These are phyloP conservation scores for Guyanaporus albipodus DNA, from an alignment of 768 basidiomycete species.

Conservation along the genomic window DNA sequence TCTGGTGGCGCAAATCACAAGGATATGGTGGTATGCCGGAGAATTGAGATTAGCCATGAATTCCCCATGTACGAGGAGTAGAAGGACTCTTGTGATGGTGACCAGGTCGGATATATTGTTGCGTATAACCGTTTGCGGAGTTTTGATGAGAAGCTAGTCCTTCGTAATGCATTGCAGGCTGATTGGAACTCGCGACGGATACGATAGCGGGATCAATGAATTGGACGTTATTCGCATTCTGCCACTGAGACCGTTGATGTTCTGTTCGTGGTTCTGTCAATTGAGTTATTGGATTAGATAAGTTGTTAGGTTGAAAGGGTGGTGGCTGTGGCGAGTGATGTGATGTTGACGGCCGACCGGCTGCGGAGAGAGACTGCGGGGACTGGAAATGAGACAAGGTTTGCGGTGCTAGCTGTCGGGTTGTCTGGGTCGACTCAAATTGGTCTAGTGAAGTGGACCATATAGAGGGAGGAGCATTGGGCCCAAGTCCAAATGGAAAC, in stretches of 20 bases:
- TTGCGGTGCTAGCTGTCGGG: too few species aligned
- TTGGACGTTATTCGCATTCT: conserved; percentile 1
- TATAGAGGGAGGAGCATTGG: conserved; percentile 52
- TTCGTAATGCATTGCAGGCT: conserved; percentile 3
- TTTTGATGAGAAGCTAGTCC: conserved; percentile 11
- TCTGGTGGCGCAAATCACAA: neutral
- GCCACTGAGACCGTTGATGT: conserved; percentile 15
- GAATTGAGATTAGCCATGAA: conserved; percentile 18
- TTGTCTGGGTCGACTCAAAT: too few species aligned
- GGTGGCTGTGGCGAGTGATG: conserved; percentile 16
- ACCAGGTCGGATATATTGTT: conserved; percentile 16
- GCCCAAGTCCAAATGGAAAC: conserved; percentile 52
- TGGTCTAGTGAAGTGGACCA: conserved; percentile 63
- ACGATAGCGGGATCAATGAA: conserved; percentile 25
- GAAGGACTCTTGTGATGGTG: conserved; percentile 21
- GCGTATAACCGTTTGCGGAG: conserved; percentile 10
- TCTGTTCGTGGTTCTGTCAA: conserved; percentile 10
- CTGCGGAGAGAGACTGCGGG: conserved; percentile 7
- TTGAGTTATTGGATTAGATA: conserved; percentile 7
- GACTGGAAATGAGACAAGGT: conserved; percentile 11
- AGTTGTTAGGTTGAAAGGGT: conserved; percentile 9
- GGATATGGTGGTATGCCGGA: neutral
- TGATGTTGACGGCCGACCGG: conserved; percentile 13
- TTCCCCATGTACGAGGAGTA: conserved; percentile 23
- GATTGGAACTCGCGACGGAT: conserved; percentile 8